Base-by-base conservation (phyloP, 306 rosid species). In the Cucurbita moschata region DNA sequence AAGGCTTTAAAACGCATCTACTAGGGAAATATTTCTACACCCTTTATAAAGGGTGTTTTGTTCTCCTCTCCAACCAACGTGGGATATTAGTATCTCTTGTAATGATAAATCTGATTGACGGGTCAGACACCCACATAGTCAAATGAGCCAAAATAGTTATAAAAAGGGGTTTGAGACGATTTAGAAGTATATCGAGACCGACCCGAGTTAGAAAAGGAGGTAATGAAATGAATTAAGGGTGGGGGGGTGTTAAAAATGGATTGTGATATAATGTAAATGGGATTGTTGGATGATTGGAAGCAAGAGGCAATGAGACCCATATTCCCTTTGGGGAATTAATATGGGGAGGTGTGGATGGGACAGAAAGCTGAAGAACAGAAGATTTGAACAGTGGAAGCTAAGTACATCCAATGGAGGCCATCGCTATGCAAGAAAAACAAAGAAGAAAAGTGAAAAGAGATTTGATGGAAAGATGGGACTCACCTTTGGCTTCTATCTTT, bases 311-410 rank as follows among this genome's bases (percentile, higher is more conserved):
- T 4, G 86, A 87, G 96, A 82, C 90, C 90, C 95, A 88, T 88
- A 85, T 85, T 88, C 85, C 78, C 78, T 84, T 88, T 78, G 96
- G 39, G 39, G 90, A 88, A 86, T 61, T 37, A 61, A 61, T 88
- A 82, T 87, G 82, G 83, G 89, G 83, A 88, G 98, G 98, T 88
- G 30, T 35, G 49, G 70, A 63, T 63, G 95, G 93, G 96, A 92
- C 96, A 90, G 96, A 92, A 90, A 88, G 98, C 84, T 90, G 87
- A 80, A 88, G 92, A 90, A 93, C 98, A 88, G 96, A 93, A 85
- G 89, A 86, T 86, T 76, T 74, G 83, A 42, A 90, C 88, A 93
- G 97, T 89, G 40, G 6, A 79, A 80, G 60, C 79, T 30, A 92
- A 83, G 94, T 85, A 85, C 96, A 77, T 75, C 81, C 82, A 81